Evolutionary conservation across 1,284 basidiomycete genomes (phyloP).

Genomic region (Tilletia caries): DNA sequence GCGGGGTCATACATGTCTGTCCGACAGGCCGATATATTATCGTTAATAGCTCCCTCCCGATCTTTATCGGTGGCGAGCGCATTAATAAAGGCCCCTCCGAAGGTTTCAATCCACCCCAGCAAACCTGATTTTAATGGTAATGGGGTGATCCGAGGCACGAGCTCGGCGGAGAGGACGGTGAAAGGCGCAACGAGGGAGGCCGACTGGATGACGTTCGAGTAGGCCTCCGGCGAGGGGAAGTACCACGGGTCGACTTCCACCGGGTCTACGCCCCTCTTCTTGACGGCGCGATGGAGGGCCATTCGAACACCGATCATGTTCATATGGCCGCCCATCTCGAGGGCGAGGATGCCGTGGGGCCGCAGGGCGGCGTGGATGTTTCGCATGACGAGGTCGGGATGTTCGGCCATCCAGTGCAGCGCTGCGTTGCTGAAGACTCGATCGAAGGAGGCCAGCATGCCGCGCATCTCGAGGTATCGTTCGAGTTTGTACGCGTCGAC

Average conservation of each 20-base stretch:
- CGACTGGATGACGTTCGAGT: slow-evolving; percentile 14
- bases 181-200: slow-evolving; percentile 3
- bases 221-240: slow-evolving; percentile 21
- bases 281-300: slow-evolving; percentile 14
- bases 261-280: slow-evolving; percentile 16
- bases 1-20: slow-evolving; percentile 21
- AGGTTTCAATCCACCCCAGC: slow-evolving; percentile 19
- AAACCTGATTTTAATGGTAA: slow-evolving; percentile 14
- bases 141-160: slow-evolving; percentile 20
- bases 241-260: slow-evolving; percentile 22
- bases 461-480: background rate
- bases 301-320: slow-evolving; percentile 20
- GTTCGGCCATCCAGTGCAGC: slow-evolving; percentile 22
- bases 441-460: slow-evolving; percentile 15
- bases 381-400: slow-evolving; percentile 15
- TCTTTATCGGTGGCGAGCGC: slow-evolving; percentile 14
- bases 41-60: slow-evolving; percentile 9
- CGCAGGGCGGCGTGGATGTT: slow-evolving; percentile 18
- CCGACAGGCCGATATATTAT: slow-evolving; percentile 13
- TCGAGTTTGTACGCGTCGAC: slow-evolving; percentile 22
- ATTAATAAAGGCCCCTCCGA: slow-evolving; percentile 22
- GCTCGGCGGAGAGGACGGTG: slow-evolving; percentile 7
- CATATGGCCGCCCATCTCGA: slow-evolving; percentile 20
- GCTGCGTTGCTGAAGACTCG: slow-evolving; percentile 34
- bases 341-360: slow-evolving; percentile 13